These are phyloP conservation scores for Boletus subparvulus DNA, from an alignment of 768 basidiomycete genomes.

Conservation along the genomic window DNA sequence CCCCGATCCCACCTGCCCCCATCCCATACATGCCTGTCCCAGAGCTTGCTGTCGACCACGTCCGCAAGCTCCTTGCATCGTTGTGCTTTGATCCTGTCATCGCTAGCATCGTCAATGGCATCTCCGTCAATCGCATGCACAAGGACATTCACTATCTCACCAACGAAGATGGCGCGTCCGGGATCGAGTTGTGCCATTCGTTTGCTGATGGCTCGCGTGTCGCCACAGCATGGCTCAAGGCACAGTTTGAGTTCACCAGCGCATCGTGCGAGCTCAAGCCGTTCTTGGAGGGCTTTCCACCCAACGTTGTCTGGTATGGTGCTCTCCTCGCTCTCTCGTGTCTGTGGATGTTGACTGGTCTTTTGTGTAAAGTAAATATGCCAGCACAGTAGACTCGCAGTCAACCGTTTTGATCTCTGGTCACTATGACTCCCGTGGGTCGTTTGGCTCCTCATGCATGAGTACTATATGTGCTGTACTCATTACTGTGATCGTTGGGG, in stretches of 20 bases:
- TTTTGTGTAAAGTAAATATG: slow-evolving; percentile 46
- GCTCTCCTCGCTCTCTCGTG: neutral
- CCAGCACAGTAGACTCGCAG: slow-evolving; percentile 40
- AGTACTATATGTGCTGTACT: neutral
- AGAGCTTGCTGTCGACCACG: slow-evolving; percentile 48
- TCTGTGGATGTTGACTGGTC: neutral
- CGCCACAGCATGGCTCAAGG: slow-evolving; percentile 48
- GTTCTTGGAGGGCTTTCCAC: slow-evolving; percentile 75
- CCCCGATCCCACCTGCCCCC: slow-evolving; percentile 54
- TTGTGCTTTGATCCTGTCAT: slow-evolving; percentile 71
- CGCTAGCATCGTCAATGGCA: slow-evolving; percentile 63
- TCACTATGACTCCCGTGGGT: slow-evolving; percentile 91
- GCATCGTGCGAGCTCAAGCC: slow-evolving; percentile 65
- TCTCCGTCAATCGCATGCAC: slow-evolving; percentile 64
- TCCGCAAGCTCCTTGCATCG: slow-evolving; percentile 54
- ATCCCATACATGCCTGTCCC: slow-evolving; percentile 57
- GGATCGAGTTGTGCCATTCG: slow-evolving; percentile 78
- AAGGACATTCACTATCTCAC: slow-evolving; percentile 80
- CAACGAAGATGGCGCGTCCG: slow-evolving; percentile 74
- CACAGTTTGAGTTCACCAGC: slow-evolving; percentile 69
- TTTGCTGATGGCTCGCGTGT: slow-evolving; percentile 61
- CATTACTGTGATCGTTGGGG: neutral
- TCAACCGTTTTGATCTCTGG: slow-evolving; percentile 75
- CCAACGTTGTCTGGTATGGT: slow-evolving; percentile 81
- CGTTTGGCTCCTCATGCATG: slow-evolving; percentile 70